A percentile compares a stretch with the other conserved stretches of the same genome.
Evolutionary conservation across 2,329 filamentous ascomycete species (phyloP).

Genomic region (Alternaria ethzedia): DNA sequence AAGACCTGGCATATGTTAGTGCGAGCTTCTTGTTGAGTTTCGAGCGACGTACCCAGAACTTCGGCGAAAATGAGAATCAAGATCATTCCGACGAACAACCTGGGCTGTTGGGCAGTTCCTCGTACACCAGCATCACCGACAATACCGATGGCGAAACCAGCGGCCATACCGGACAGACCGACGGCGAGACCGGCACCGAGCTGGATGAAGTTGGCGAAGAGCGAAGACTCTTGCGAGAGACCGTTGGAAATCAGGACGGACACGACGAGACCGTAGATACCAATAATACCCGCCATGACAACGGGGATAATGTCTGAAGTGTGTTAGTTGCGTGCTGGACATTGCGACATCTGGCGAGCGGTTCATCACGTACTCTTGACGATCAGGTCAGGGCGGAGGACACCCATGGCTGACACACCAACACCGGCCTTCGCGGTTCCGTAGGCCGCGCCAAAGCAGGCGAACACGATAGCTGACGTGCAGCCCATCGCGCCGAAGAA

Average conservation of each 20-base stretch:
- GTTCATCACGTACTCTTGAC: constrained; percentile 83
- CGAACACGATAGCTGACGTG: constrained; percentile 94
- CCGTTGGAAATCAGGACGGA: constrained; percentile 63
- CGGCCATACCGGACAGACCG: constrained; percentile 88
- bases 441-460: constrained; percentile 94
- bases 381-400: constrained; percentile 95
- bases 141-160: constrained; percentile 75
- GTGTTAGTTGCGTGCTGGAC: constrained; percentile 15
- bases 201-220: constrained; percentile 61
- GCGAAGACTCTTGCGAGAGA: constrained; percentile 54
- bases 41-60: constrained; percentile 78
- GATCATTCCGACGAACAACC: constrained; percentile 97
- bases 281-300: constrained; percentile 99
- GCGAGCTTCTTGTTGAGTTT: neutral
- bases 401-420: constrained; percentile 98
- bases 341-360: neutral
- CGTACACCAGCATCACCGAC: constrained; percentile 83
- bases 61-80: constrained; percentile 99
- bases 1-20: constrained; percentile 69
- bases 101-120: constrained; percentile 82
- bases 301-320: constrained; percentile 92
- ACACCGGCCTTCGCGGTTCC: constrained; percentile 99
- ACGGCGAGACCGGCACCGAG: constrained; percentile 60
- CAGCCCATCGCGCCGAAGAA: constrained; percentile 99
- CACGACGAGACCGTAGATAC: constrained; percentile 75